Percentiles rank a stretch among this genome's conserved stretches.
phyloP scores from a whole-genome alignment of 208 protist genomes.

The Trypanosoma avium region DNA sequence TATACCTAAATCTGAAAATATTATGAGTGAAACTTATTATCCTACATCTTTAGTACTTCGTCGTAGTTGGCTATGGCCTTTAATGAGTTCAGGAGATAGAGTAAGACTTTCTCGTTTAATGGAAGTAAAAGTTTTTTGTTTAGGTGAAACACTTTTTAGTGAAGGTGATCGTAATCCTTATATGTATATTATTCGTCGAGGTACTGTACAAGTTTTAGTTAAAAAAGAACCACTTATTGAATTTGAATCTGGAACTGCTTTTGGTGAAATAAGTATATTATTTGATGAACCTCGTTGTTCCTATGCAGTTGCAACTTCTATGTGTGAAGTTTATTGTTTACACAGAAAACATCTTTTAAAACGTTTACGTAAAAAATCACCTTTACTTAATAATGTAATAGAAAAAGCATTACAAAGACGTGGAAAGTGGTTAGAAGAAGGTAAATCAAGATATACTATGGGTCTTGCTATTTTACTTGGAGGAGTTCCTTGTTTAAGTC shows the following conservation, averaged over 20 bases:
- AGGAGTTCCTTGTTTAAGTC: constrained; percentile 80
- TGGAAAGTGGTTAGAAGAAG: constrained; percentile 66
- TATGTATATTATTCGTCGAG: constrained; percentile 83
- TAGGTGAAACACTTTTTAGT: constrained; percentile 73
- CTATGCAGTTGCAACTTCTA: constrained; percentile 56
- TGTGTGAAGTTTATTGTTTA: constrained; percentile 85
- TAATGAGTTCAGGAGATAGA: constrained; percentile 68
- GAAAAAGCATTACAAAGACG: constrained; percentile 54
- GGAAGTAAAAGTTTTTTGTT: constrained; percentile 63
- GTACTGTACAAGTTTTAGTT: constrained; percentile 56
- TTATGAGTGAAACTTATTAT: constrained; percentile 64
- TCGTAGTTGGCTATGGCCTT: constrained; percentile 86
- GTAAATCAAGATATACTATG: constrained; percentile 60
- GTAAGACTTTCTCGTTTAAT: constrained; percentile 74
- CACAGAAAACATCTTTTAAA: constrained; percentile 41
- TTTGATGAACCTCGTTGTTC: constrained; percentile 80
- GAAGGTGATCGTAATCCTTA: constrained; percentile 67
- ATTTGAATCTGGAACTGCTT: constrained; percentile 61
- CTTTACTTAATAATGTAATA: constrained; percentile 43
- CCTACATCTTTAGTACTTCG: constrained; percentile 69
- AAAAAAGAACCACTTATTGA: constrained; percentile 65
- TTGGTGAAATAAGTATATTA: constrained; percentile 82
- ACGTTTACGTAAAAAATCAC: constrained; percentile 61
- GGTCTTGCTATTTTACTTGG: constrained; percentile 64
- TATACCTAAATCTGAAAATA: constrained; percentile 56